phyloP scores from a whole-genome alignment of 139 green algal genomes.

The Mychonastes homosphaera region DNA sequence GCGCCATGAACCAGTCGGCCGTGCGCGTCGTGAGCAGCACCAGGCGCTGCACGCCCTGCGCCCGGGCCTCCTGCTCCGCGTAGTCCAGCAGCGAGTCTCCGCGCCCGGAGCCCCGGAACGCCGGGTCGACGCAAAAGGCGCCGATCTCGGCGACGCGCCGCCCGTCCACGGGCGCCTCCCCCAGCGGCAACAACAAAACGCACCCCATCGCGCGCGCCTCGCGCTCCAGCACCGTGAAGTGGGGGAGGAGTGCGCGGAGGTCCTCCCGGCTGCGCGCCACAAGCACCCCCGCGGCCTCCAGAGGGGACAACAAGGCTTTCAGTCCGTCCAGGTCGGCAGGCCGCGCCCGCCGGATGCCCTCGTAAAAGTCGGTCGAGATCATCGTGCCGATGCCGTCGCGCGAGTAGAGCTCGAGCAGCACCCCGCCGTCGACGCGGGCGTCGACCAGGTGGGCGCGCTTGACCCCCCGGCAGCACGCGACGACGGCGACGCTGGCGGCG shows the following conservation, averaged over 20 bases:
- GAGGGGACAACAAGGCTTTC: constrained; percentile 47
- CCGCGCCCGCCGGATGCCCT: constrained; percentile 74
- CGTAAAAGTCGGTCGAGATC: constrained; percentile 86
- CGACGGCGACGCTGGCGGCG: constrained; percentile 30
- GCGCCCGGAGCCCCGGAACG: constrained; percentile 61
- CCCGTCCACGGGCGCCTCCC: constrained; percentile 31
- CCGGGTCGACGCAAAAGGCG: constrained; percentile 69
- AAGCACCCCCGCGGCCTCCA: constrained; percentile 49
- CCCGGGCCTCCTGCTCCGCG: constrained; percentile 50
- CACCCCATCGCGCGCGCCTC: constrained; percentile 67
- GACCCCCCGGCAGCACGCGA: constrained; percentile 37
- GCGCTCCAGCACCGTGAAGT: constrained; percentile 58
- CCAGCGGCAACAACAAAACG: constrained; percentile 58
- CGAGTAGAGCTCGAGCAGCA: constrained; percentile 93
- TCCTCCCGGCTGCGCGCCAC: constrained; percentile 42
- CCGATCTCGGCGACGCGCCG: constrained; percentile 67
- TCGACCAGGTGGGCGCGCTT: constrained; percentile 62
- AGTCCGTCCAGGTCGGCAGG: constrained; percentile 37
- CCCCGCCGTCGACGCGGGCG: constrained; percentile 55
- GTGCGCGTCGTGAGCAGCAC: constrained; percentile 74
- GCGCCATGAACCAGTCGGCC: constrained; percentile 78
- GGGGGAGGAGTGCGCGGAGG: constrained; percentile 25
- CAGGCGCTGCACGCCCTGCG: constrained; percentile 46
- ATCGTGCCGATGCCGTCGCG: constrained; percentile 86
- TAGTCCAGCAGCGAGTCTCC: constrained; percentile 83